A percentile compares a stretch with the other conserved stretches of the same genome.
Conservation (phyloP, 345 rosid species). For the Streptanthus diversifolius region DNA sequence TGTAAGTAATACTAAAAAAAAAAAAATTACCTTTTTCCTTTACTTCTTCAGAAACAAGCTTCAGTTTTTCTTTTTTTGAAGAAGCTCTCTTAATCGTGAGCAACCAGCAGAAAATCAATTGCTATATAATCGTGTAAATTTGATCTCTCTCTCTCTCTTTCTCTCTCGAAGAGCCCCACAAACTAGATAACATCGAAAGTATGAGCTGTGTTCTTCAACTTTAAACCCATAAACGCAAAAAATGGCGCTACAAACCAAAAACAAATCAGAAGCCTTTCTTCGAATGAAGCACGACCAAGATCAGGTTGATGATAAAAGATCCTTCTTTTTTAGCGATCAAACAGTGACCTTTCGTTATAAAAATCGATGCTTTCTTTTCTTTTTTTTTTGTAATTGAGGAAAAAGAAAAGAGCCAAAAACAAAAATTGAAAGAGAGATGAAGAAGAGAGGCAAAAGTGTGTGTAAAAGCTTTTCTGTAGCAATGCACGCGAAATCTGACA, state of each 20-base stretch:
- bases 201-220: conserved; percentile 48
- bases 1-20: not conserved
- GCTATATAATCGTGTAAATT: not conserved
- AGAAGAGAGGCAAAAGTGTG: conserved; percentile 1
- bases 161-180: conserved; percentile 34
- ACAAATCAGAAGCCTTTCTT: conserved; percentile 6
- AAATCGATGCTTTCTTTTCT: not conserved
- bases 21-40: not conserved
- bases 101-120: not conserved
- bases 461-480: not conserved
- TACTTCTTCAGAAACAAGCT: not conserved
- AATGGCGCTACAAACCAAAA: conserved; percentile 22
- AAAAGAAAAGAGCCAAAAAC: not conserved
- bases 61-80: conserved; percentile 6
- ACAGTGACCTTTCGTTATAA: conserved; percentile 32
- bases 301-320: conserved; percentile 26
- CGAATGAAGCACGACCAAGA: conserved; percentile 11
- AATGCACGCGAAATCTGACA: conserved; percentile 42
- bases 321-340: conserved; percentile 3
- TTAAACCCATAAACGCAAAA: conserved; percentile 33
- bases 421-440: conserved; percentile 8
- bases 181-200: conserved; percentile 40
- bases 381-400: not conserved
- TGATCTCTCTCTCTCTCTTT: not conserved
- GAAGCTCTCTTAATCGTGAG: conserved; percentile 9